These are phyloP conservation scores for Colletotrichum euphorbiae DNA, from an alignment of 2,329 filamentous ascomycete genomes.

Conservation along the genomic window DNA sequence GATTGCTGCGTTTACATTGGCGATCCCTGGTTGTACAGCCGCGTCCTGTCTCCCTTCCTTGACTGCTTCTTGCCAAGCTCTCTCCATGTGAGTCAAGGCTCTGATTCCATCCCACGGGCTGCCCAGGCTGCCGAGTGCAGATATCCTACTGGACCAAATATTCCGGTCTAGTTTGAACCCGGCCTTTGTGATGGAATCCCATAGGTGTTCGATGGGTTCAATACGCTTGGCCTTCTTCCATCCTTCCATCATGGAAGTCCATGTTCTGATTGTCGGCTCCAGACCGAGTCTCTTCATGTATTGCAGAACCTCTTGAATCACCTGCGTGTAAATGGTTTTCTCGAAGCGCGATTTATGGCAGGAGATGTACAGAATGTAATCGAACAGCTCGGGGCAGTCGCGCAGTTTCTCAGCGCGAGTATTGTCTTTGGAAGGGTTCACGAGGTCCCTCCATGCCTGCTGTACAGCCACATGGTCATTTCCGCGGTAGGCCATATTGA, in stretches of 20 bases:
- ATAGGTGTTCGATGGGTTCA: conserved; percentile 72
- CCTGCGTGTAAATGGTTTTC: conserved; percentile 2
- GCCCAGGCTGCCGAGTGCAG: conserved; percentile 70
- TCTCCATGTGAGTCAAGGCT: conserved; percentile 75
- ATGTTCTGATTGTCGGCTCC: conserved; percentile 72
- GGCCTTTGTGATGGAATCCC: conserved; percentile 70
- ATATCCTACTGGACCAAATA: conserved; percentile 79
- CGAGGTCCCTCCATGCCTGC: conserved; percentile 49
- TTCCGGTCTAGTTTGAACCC: conserved; percentile 70
- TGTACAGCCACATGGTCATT: conserved; percentile 16
- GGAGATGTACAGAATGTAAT: conserved; percentile 55
- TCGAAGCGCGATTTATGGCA: conserved; percentile 44
- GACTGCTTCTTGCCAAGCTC: conserved; percentile 63
- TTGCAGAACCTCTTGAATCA: conserved; percentile 49
- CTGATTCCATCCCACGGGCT: conserved; percentile 67
- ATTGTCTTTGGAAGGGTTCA: conserved; percentile 43
- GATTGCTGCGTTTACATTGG: conserved; percentile 77
- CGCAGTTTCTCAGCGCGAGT: conserved; percentile 46
- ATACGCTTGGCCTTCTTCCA: conserved; percentile 71
- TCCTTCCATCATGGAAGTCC: conserved; percentile 79
- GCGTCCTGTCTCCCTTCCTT: conserved; percentile 43
- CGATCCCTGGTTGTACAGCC: conserved; percentile 70
- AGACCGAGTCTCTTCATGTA: conserved; percentile 61
- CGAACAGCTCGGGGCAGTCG: conserved; percentile 50
- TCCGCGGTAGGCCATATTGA: conserved; percentile 25